Evolutionary conservation across 495 filamentous ascomycete species (phyloP), one percentile per base, ranked within the genome.

Genomic region (Wilcoxina mikolae): DNA sequence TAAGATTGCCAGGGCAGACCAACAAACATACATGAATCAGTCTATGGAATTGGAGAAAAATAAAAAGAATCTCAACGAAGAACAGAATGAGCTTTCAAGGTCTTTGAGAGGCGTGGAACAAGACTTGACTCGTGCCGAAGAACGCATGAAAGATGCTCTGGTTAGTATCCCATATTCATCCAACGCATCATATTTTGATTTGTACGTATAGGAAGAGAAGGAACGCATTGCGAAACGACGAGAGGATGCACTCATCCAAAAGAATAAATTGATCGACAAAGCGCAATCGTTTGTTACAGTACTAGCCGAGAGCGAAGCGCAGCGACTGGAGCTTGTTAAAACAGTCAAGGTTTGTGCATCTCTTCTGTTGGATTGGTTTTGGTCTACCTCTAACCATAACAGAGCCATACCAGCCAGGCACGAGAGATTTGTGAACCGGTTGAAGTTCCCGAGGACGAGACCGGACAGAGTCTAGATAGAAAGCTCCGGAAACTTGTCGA

Each of bases 391-490:
- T 58, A 50, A 58, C 26, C 45, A 65, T 76, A 26, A 61, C 58
- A 29, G 70, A 66, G 78, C 0, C 82, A 77, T 59, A 78, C 58
- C n/a, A 65, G 64, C 17, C 67, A 82, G 55, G 87, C 87, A 42
- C 62, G 60, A 55, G 28, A 67, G 48, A 64, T 88, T 22, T 81
- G 71, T 26, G 57, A 67, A 38, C 77, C 88, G 35, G 77, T 89
- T 55, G 65, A 74, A 10, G 74, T 95, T 46, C 77, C 80, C 38
- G 71, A 75, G 49, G 79, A 79, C n/a, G 78, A 87, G 65, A 91
- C 82, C 0, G 47, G 70, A 4, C 58, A 68, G 3, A 78, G 74
- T 41, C 68, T 95, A 3, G 78, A 83, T 38, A 74, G 70, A 45
- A 84, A 83, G 62, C 73, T 84, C 35, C 68, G 75, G 0, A 76